Conservation (phyloP, 192 early-diverging fungal genomes). For the Linnemannia hyalina region DNA sequence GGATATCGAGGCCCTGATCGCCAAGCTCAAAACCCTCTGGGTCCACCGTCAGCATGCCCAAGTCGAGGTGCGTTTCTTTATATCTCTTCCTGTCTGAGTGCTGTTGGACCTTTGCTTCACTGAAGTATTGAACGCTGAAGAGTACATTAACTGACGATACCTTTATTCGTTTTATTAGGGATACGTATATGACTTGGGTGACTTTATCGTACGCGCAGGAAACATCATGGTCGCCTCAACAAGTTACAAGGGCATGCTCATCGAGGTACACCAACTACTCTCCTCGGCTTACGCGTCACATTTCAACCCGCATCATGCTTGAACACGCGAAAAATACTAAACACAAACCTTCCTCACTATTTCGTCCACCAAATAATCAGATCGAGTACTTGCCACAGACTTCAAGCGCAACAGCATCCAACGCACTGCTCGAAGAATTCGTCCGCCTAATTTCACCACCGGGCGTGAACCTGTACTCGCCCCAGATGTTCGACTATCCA, state of each 20-base stretch:
- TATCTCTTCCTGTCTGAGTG: neutral
- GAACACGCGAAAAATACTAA: neutral
- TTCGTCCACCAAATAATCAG: conserved; percentile 24
- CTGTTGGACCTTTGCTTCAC: neutral
- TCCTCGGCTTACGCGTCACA: neutral
- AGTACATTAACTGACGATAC: too few relatives aligned
- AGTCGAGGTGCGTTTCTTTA: conserved; percentile 53
- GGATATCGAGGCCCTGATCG: conserved; percentile 63
- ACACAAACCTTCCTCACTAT: neutral
- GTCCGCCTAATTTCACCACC: conserved; percentile 63
- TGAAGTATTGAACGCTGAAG: neutral
- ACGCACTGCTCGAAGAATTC: conserved; percentile 62
- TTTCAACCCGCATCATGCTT: too few relatives aligned
- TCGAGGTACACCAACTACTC: conserved; percentile 54
- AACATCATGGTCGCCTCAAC: conserved; percentile 66
- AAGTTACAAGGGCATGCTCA: conserved; percentile 66
- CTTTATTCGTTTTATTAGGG: conserved; percentile 36
- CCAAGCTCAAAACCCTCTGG: conserved; percentile 66
- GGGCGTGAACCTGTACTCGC: conserved; percentile 55
- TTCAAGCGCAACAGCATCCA: conserved; percentile 56
- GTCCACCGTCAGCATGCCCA: conserved; percentile 63
- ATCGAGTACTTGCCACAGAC: conserved; percentile 68
- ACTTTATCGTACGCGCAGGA: conserved; percentile 67
- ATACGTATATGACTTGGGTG: conserved; percentile 62
- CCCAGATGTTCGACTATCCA: conserved; percentile 64